A percentile compares a stretch with the other conserved stretches of the same genome.
Conservation (phyloP, 2,329 filamentous ascomycete genomes). For the Mollisia scopiformis region DNA sequence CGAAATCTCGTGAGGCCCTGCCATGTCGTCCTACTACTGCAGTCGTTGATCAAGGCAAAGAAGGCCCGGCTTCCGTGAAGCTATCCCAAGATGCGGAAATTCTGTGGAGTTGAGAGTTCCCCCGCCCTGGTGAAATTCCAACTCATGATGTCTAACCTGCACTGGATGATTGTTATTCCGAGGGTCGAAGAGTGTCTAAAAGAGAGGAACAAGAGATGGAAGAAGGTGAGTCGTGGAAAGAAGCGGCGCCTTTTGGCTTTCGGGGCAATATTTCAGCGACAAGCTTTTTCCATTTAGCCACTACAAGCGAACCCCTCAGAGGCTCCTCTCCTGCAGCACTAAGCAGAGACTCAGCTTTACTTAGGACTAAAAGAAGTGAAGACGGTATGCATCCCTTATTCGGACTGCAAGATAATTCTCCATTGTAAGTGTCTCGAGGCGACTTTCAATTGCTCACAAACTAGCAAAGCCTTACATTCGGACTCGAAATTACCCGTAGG, state of each 20-base stretch:
- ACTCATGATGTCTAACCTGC: background rate
- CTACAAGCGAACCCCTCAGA: background rate
- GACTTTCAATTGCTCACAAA: no score
- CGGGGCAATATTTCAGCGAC: slow-evolving; percentile 1
- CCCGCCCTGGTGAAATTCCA: background rate
- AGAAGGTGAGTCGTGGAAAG: background rate
- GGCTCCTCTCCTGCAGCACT: no score
- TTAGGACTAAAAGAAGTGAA: no score
- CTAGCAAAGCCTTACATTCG: no score
- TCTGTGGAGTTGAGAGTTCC: background rate
- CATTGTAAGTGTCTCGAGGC: no score
- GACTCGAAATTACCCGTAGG: no score
- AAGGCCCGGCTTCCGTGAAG: background rate
- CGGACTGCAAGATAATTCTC: no score
- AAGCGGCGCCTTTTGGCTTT: background rate
- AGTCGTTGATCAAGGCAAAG: background rate
- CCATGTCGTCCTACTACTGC: background rate
- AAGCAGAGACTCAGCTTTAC: no score
- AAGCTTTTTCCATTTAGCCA: background rate
- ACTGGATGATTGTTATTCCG: slow-evolving; percentile 4
- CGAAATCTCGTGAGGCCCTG: background rate
- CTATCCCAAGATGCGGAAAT: background rate
- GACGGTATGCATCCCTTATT: no score
- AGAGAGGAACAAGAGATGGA: background rate
- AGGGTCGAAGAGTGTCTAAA: no score